These are phyloP conservation scores for Kokia cookei DNA, from an alignment of 441 rosid species.

Conservation along the genomic window DNA sequence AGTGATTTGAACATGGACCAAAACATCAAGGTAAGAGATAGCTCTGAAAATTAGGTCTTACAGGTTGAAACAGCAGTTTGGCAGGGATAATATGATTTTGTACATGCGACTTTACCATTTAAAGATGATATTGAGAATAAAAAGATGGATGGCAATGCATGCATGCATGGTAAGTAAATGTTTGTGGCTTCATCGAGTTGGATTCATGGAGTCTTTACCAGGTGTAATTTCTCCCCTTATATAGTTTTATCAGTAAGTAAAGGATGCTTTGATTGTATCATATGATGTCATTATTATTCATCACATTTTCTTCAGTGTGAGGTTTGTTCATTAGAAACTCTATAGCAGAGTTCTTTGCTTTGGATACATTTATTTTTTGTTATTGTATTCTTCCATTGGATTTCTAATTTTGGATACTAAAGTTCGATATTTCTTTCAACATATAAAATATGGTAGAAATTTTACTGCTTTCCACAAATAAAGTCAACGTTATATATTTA, in stretches of 20 bases:
- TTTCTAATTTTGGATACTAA: background rate
- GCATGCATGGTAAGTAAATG: background rate
- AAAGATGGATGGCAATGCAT: background rate
- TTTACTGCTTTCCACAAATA: too few species aligned
- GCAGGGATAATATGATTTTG: background rate
- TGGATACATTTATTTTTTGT: background rate
- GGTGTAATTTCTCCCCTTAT: background rate
- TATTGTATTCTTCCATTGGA: background rate
- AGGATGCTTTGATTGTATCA: constrained; percentile 8
- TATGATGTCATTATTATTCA: background rate
- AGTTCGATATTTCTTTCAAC: background rate
- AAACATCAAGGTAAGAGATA: constrained; percentile 4
- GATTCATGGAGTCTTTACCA: constrained; percentile 8
- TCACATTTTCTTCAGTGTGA: background rate
- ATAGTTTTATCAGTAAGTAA: background rate
- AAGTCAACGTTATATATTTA: too few species aligned
- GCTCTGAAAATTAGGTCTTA: background rate
- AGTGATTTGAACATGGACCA: constrained; percentile 14
- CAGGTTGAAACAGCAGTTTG: background rate
- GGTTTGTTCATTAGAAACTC: constrained; percentile 10
- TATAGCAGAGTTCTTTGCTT: background rate
- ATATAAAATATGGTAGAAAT: background rate
- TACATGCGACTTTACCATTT: background rate
- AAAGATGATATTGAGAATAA: background rate
- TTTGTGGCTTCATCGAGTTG: background rate